Percentiles rank a stretch among this genome's conserved stretches.
Evolutionary conservation across 192 early-diverging fungal genomes (phyloP).

Genomic region (Umbelopsis sp.): DNA sequence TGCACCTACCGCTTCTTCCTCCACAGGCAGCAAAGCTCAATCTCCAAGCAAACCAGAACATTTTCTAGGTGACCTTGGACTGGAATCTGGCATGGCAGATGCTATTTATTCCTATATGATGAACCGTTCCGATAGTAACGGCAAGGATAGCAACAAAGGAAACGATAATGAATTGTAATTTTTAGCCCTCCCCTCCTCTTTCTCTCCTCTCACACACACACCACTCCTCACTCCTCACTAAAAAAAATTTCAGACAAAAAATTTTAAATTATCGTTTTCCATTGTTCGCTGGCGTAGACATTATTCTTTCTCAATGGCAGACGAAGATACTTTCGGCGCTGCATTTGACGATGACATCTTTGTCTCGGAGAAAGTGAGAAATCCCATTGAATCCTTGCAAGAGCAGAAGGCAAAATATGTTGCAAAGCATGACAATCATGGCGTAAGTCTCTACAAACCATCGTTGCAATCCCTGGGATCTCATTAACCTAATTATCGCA

Average conservation of each 20-base stretch:
- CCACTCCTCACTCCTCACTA: too few species aligned
- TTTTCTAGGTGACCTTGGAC: constrained; percentile 30
- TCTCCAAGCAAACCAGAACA: neutral
- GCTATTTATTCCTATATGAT: constrained; percentile 39
- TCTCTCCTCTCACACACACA: too few species aligned
- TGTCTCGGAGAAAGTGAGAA: constrained; percentile 8
- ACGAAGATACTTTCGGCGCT: constrained; percentile 2
- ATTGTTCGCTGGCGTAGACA: neutral
- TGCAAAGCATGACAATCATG: constrained; percentile 2
- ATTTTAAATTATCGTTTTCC: neutral
- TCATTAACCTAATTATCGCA: neutral
- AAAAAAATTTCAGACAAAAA: too few species aligned
- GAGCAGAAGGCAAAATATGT: neutral
- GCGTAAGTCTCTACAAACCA: neutral
- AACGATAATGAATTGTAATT: neutral
- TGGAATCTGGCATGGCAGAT: constrained; percentile 33
- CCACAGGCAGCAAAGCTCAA: neutral
- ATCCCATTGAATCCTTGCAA: neutral
- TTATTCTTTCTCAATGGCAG: neutral
- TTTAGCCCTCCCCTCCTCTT: neutral
- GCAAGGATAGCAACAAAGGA: neutral
- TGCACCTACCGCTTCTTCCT: constrained; percentile 25
- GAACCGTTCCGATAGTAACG: constrained; percentile 8
- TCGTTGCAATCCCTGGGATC: too few species aligned
- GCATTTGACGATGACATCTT: constrained; percentile 15